These are phyloP conservation scores for Aspergillus carbonarius DNA, from an alignment of 2,329 filamentous ascomycete species.

Conservation along the genomic window DNA sequence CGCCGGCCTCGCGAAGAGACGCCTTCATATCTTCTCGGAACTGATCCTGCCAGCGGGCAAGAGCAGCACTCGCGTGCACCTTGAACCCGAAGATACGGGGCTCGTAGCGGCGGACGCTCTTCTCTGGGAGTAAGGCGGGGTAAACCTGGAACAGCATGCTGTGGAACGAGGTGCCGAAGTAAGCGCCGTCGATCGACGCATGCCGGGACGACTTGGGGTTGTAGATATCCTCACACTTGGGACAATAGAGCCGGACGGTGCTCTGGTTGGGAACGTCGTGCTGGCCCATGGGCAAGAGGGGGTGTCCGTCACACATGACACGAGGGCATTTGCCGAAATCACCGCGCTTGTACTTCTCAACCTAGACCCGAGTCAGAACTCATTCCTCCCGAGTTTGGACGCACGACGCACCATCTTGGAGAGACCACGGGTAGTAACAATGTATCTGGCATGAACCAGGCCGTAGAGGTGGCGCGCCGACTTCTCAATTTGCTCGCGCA, in stretches of 20 bases:
- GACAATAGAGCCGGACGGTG: constrained; percentile 95
- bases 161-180: constrained; percentile 97
- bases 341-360: constrained; percentile 97
- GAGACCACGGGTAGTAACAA: constrained; percentile 90
- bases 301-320: constrained; percentile 90
- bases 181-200: constrained; percentile 92
- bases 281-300: constrained; percentile 90
- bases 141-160: constrained; percentile 99
- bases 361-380: constrained; percentile 52
- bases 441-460: constrained; percentile 91
- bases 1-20: constrained; percentile 64
- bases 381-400: neutral
- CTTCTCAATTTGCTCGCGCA: constrained; percentile 97
- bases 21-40: constrained; percentile 79
- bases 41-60: constrained; percentile 86
- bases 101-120: constrained; percentile 81
- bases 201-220: constrained; percentile 98
- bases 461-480: constrained; percentile 94
- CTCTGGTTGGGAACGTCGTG: constrained; percentile 84
- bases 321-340: constrained; percentile 98
- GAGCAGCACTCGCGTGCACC: constrained; percentile 82
- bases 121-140: constrained; percentile 80
- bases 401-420: constrained; percentile 82
- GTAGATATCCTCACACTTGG: constrained; percentile 96
- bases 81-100: constrained; percentile 94